phyloP scores from a whole-genome alignment of 352 stramenopile genomes.

The Plasmopara halstedii region DNA sequence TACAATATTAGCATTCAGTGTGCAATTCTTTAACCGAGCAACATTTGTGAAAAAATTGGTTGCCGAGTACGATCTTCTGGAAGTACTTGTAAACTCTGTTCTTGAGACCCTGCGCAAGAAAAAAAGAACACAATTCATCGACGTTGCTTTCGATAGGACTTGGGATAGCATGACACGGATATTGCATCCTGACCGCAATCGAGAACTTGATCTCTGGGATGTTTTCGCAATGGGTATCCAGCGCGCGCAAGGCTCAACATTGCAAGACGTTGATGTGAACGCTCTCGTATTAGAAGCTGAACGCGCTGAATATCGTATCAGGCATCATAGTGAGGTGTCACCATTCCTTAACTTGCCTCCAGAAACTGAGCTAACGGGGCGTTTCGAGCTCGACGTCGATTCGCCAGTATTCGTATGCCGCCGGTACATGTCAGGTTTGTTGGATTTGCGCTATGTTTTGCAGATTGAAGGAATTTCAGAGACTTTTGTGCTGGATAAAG shows the following conservation, averaged over 20 bases:
- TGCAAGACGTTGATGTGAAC: constrained; percentile 44
- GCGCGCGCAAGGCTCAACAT: constrained; percentile 23
- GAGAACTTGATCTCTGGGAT: constrained; percentile 53
- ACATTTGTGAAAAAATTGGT: constrained; percentile 91
- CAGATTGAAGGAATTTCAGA: constrained; percentile 95
- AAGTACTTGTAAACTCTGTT: constrained; percentile 62
- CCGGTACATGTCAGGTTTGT: constrained; percentile 93
- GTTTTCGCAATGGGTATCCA: constrained; percentile 60
- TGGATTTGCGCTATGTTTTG: constrained; percentile 96
- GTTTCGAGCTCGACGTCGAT: constrained; percentile 71
- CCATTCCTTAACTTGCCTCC: constrained; percentile 44
- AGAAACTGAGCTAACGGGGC: constrained; percentile 51
- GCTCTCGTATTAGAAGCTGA: constrained; percentile 38
- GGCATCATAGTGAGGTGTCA: constrained; percentile 27
- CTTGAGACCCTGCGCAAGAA: constrained; percentile 64
- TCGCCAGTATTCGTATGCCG: constrained; percentile 90
- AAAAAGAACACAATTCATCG: constrained; percentile 30
- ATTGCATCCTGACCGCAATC: constrained; percentile 24
- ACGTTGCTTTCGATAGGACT: constrained; percentile 37
- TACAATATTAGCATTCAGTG: constrained; percentile 88
- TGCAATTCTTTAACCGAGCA: constrained; percentile 98
- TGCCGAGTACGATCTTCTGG: constrained; percentile 59
- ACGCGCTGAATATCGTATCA: constrained; percentile 29
- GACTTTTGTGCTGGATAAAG: constrained; percentile 78
- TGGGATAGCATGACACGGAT: constrained; percentile 39